These are phyloP conservation scores for Talaromyces atroroseus DNA, from an alignment of 2,329 filamentous ascomycete species.

Conservation along the genomic window DNA sequence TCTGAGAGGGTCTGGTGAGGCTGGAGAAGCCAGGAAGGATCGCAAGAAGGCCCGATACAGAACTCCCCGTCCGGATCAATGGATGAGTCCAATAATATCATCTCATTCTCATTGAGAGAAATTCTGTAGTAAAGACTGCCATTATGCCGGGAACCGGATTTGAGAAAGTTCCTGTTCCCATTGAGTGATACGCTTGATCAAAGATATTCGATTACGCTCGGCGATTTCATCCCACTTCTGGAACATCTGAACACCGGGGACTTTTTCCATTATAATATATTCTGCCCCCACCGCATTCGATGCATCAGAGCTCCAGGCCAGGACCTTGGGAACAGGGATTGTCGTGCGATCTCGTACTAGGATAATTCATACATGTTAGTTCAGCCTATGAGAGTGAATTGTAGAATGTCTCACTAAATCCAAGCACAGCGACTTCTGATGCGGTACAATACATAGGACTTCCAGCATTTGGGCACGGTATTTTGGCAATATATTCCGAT, in stretches of 20 bases:
- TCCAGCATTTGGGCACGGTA: slow-evolving; percentile 24
- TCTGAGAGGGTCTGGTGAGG: slow-evolving; percentile 24
- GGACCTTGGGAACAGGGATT: slow-evolving; percentile 29
- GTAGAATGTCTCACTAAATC: slow-evolving; percentile 2
- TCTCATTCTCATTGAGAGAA: slow-evolving; percentile 21
- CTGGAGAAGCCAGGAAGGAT: slow-evolving; percentile 33
- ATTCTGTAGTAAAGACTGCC: slow-evolving; percentile 25
- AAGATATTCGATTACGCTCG: slow-evolving; percentile 18
- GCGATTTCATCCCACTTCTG: slow-evolving; percentile 26
- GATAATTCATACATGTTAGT: slow-evolving; percentile 6
- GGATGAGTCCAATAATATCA: slow-evolving; percentile 10
- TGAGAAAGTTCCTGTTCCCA: slow-evolving; percentile 26
- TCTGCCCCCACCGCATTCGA: slow-evolving; percentile 26
- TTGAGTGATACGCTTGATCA: slow-evolving; percentile 25
- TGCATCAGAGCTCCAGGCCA: slow-evolving; percentile 23
- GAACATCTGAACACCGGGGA: slow-evolving; percentile 24
- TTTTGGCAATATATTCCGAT: slow-evolving; percentile 21
- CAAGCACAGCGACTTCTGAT: slow-evolving; percentile 25
- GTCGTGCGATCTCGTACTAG: slow-evolving; percentile 4
- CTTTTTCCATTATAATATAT: slow-evolving; percentile 27
- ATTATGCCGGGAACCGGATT: slow-evolving; percentile 21
- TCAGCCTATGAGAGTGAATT: neutral
- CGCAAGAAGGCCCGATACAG: slow-evolving; percentile 24
- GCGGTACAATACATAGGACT: slow-evolving; percentile 22
- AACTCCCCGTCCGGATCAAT: slow-evolving; percentile 20